Evolutionary conservation across 352 stramenopile species (phyloP), one percentile per base, ranked within the genome.

Genomic region (Thalassiosira exigua): DNA sequence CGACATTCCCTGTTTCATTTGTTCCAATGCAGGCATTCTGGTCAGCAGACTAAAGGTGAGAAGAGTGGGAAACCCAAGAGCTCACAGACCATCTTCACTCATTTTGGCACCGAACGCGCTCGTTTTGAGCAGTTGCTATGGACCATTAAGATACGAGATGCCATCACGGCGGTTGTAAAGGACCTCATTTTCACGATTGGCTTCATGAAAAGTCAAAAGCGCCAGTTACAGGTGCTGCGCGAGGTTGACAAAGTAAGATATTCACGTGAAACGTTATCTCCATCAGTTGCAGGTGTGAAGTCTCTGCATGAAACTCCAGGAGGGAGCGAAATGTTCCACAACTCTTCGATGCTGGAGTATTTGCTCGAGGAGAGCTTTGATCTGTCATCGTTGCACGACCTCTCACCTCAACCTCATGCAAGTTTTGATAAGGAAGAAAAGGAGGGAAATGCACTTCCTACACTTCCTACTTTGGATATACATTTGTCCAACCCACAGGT

Each of bases 401-500:
- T 50, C 2, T 51, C 27, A 42, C 29, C 44, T 50, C 22, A 7
- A 14, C 36, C 36, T 44, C 7, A 7, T 44, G 19, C 4, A 46
- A 7, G 51, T 32, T 53, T 52, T 24, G 29, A 79, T 32, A 48
- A 3, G 39, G 61, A 61, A 52, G 44, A 27, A 41, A 46, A 56
- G 9, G 17, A 59, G 30, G 22, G 39, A 53, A 69, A 75, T 52
- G 46, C 66, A 64, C 36, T 44, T 44, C 36, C 36, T 14, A 85
- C 60, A 32, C 27, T 88, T 32, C 76, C 81, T 21, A 87, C 75
- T 44, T 65, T 89, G 26, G 71, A 89, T 64, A 62, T 89, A 32
- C 79, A 84, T 42, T 81, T 89, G 36, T 85, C 79, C 3, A 89
- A 89, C 30, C 82, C 82, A 24, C 82, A 89, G 54, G 36, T 89